These are phyloP conservation scores for Annulohypoxylon stygium DNA, from an alignment of 495 filamentous ascomycete species.

Conservation along the genomic window DNA sequence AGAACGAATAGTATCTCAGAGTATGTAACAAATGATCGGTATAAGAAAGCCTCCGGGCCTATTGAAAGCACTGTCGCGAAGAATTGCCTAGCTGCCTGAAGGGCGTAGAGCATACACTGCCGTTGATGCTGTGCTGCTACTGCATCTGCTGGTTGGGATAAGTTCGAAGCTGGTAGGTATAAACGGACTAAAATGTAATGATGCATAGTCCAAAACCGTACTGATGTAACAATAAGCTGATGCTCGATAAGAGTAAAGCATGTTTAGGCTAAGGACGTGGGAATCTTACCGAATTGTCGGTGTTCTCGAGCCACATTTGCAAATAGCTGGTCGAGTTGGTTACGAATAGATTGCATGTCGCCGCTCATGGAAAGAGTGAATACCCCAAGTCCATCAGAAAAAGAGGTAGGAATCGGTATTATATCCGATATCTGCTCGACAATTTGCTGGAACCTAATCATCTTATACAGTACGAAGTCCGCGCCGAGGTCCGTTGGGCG, in stretches of 20 bases:
- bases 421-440: slow-evolving; percentile 45
- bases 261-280: background rate
- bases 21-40: slow-evolving; percentile 38
- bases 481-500: slow-evolving; percentile 40
- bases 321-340: slow-evolving; percentile 44
- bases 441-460: slow-evolving; percentile 50
- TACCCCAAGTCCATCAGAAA: slow-evolving; percentile 4
- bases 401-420: slow-evolving; percentile 22
- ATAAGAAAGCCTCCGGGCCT: slow-evolving; percentile 40
- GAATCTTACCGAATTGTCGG: slow-evolving; percentile 44
- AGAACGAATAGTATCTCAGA: slow-evolving; percentile 47
- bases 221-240: slow-evolving; percentile 33
- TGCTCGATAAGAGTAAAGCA: background rate
- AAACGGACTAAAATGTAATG: slow-evolving; percentile 49
- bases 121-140: slow-evolving; percentile 38
- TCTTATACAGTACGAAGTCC: slow-evolving; percentile 50
- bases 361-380: slow-evolving; percentile 39
- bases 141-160: slow-evolving; percentile 36
- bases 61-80: slow-evolving; percentile 35
- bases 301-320: slow-evolving; percentile 42
- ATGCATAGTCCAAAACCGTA: slow-evolving; percentile 47
- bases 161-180: slow-evolving; percentile 49
- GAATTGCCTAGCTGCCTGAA: slow-evolving; percentile 46
- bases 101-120: slow-evolving; percentile 47
- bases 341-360: slow-evolving; percentile 41